phyloP scores from a whole-genome alignment of 164 flowering plant species.

The Berberis thunbergii region DNA sequence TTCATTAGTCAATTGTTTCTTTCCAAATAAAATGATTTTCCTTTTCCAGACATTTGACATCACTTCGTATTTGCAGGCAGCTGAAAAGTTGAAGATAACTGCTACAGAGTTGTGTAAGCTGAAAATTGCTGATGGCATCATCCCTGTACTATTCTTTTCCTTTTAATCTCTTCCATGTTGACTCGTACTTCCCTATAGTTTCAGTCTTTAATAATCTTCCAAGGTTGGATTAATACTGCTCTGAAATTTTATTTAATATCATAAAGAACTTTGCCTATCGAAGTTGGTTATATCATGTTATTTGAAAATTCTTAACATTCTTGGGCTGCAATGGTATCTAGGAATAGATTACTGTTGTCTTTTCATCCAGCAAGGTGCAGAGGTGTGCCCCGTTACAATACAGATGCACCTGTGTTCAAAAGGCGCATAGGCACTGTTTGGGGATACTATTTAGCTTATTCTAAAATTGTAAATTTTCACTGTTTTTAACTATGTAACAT shows the following conservation, averaged over 20 bases:
- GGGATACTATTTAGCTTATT: no score
- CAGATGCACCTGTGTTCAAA: no score
- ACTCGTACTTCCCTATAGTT: conserved; percentile 1
- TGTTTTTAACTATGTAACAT: no score
- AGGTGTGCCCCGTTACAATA: no score
- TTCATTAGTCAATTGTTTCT: conserved; percentile 4
- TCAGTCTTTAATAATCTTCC: background rate
- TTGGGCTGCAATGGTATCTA: background rate
- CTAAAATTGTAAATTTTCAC: no score
- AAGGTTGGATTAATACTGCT: background rate
- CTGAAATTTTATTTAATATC: no score
- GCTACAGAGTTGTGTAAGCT: conserved; percentile 66
- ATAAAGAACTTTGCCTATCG: background rate
- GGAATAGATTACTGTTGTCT: background rate
- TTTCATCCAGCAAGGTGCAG: background rate
- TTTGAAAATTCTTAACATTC: background rate
- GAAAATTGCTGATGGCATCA: conserved; percentile 73
- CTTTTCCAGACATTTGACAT: background rate
- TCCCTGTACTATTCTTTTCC: conserved; percentile 58
- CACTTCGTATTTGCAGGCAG: conserved; percentile 56
- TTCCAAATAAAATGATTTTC: background rate
- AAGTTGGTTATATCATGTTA: background rate
- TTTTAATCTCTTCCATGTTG: background rate
- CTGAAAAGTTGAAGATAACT: conserved; percentile 82
- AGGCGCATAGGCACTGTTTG: no score